These are phyloP conservation scores for Trichocladium antarcticum DNA, from an alignment of 495 filamentous ascomycete genomes.

Conservation along the genomic window DNA sequence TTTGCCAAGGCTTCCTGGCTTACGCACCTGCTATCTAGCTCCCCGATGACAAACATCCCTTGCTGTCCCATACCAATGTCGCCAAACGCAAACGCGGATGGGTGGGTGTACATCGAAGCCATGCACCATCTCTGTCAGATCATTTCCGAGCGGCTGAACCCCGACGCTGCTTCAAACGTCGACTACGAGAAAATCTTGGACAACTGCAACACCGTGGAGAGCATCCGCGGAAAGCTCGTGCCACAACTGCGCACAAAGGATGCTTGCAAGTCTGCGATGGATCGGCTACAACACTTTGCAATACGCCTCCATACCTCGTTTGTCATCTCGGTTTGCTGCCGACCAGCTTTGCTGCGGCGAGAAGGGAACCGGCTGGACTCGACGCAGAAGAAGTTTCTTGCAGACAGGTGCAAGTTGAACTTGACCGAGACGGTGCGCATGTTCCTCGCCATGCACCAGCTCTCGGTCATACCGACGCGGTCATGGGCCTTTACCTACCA, in stretches of 20 bases:
- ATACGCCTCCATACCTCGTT: slow-evolving; percentile 45
- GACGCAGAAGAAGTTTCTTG: slow-evolving; percentile 37
- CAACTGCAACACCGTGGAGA: slow-evolving; percentile 38
- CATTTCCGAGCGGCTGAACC: slow-evolving; percentile 41
- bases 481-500: slow-evolving; percentile 60
- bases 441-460: slow-evolving; percentile 56
- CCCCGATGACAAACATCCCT: slow-evolving; percentile 42
- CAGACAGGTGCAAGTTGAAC: slow-evolving; percentile 49
- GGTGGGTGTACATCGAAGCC: slow-evolving; percentile 42
- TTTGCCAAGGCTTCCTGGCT: not conserved
- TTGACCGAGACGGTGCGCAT: slow-evolving; percentile 55
- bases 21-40: slow-evolving; percentile 13
- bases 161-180: slow-evolving; percentile 36
- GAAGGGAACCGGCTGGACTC: slow-evolving; percentile 30
- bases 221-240: slow-evolving; percentile 34
- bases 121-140: slow-evolving; percentile 45
- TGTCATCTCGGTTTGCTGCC: slow-evolving; percentile 45
- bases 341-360: slow-evolving; percentile 39
- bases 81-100: slow-evolving; percentile 33
- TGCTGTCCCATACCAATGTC: slow-evolving; percentile 39
- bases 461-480: slow-evolving; percentile 52
- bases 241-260: slow-evolving; percentile 40
- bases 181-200: slow-evolving; percentile 39
- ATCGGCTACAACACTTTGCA: slow-evolving; percentile 44
- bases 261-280: slow-evolving; percentile 42